phyloP scores from a whole-genome alignment of 139 green algal species.

The Limnomonas spitsbergensis region DNA sequence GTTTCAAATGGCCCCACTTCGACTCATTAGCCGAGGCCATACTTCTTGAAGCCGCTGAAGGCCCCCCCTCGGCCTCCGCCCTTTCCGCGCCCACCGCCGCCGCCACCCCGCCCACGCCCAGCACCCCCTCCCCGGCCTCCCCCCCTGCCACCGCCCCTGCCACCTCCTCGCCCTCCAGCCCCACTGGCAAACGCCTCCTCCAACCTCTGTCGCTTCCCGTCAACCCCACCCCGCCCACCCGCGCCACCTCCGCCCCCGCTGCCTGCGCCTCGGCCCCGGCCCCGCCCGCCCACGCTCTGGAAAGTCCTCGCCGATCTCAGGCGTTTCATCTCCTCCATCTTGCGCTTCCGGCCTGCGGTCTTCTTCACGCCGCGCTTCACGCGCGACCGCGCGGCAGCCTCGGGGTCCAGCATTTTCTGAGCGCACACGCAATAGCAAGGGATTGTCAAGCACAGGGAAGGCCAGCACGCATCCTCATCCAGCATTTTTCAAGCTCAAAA shows the following conservation, averaged over 20 bases:
- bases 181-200: background rate
- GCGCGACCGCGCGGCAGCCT: slow-evolving; percentile 56
- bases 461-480: too few relatives aligned
- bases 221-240: background rate
- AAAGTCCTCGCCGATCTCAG: slow-evolving; percentile 32
- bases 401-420: slow-evolving; percentile 73
- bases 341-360: slow-evolving; percentile 58
- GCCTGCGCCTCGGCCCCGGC: background rate
- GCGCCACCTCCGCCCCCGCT: background rate
- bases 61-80: background rate
- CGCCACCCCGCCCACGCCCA: background rate
- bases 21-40: background rate
- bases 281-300: background rate
- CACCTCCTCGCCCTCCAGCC: background rate
- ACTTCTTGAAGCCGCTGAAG: background rate
- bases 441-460: too few relatives aligned
- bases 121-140: slow-evolving; percentile 9
- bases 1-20: too few relatives aligned
- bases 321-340: slow-evolving; percentile 69
- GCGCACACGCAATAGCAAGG: too few relatives aligned
- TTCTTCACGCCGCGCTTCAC: slow-evolving; percentile 58
- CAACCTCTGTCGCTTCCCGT: background rate
- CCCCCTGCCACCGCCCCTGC: slow-evolving; percentile 2
- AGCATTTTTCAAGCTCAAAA: too few relatives aligned
- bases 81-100: background rate